Percentiles rank a stretch among this genome's conserved stretches.
These are phyloP conservation scores for Pythium myriotylum DNA, from an alignment of 352 stramenopile genomes.

Conservation along the genomic window DNA sequence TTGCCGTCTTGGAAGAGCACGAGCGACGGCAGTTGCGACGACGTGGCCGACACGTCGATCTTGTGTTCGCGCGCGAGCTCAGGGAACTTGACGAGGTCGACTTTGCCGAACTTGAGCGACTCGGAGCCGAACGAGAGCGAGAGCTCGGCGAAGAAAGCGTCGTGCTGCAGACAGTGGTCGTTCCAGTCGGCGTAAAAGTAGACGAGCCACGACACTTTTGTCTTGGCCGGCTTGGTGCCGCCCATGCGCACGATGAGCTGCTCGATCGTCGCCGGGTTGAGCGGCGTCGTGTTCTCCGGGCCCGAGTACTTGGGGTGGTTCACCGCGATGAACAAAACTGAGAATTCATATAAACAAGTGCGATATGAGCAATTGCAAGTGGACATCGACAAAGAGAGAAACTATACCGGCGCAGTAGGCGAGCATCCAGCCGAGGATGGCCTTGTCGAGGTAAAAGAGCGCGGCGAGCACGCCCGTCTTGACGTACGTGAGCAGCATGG, in stretches of 20 bases:
- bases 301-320: slow-evolving; percentile 65
- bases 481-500: slow-evolving; percentile 72
- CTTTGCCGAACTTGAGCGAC: slow-evolving; percentile 60
- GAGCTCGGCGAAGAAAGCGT: slow-evolving; percentile 71
- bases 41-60: slow-evolving; percentile 67
- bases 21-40: slow-evolving; percentile 69
- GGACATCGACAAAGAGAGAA: no score
- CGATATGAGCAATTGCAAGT: no score
- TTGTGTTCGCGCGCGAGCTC: slow-evolving; percentile 59
- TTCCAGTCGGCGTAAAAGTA: slow-evolving; percentile 80
- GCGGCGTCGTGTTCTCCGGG: slow-evolving; percentile 48
- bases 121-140: slow-evolving; percentile 63
- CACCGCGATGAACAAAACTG: slow-evolving; percentile 69
- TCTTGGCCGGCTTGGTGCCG: slow-evolving; percentile 29
- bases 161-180: slow-evolving; percentile 71
- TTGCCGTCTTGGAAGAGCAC: slow-evolving; percentile 72
- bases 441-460: slow-evolving; percentile 71
- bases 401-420: slow-evolving; percentile 67
- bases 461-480: slow-evolving; percentile 61
- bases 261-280: slow-evolving; percentile 53
- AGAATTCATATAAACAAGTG: no score
- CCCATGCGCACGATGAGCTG: slow-evolving; percentile 44
- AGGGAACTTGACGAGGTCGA: slow-evolving; percentile 68
- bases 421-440: slow-evolving; percentile 63
- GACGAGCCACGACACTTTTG: slow-evolving; percentile 61